Conservation (phyloP, 306 rosid genomes). For the Glycine latifolia region DNA sequence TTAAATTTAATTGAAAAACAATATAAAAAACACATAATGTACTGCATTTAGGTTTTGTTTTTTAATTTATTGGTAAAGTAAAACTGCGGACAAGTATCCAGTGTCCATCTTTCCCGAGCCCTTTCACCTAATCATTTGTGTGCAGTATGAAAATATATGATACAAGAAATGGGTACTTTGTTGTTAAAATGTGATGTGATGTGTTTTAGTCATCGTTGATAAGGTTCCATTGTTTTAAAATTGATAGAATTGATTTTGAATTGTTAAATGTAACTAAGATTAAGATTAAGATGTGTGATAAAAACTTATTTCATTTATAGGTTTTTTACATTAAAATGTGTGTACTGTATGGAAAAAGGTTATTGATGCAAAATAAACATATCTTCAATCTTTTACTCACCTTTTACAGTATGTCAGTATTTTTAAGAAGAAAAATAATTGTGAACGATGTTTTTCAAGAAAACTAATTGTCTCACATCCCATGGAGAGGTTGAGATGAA, state of each 20-base stretch:
- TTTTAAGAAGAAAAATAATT: no score
- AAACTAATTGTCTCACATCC: no score
- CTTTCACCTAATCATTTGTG: not conserved
- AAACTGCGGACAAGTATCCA: not conserved
- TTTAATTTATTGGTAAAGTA: not conserved
- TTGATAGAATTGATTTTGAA: not conserved
- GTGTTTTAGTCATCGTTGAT: not conserved
- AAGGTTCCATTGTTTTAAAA: not conserved
- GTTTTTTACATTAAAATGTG: not conserved
- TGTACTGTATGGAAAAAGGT: not conserved
- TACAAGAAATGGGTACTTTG: not conserved
- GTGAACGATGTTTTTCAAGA: no score
- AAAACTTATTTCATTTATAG: not conserved
- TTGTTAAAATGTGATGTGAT: slow-evolving; percentile 3
- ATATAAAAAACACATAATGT: no score
- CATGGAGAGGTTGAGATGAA: no score
- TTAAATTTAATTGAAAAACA: no score
- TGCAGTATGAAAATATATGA: not conserved
- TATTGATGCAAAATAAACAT: no score
- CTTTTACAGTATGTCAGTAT: no score
- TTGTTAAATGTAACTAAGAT: not conserved
- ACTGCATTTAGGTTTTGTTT: no score
- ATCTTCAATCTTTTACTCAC: no score
- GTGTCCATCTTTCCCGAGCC: not conserved
- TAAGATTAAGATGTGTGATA: not conserved